A percentile compares a stretch with the other conserved stretches of the same genome.
These are phyloP conservation scores for Candida ponderosae DNA, from an alignment of 805 yeast genomes.

Conservation along the genomic window DNA sequence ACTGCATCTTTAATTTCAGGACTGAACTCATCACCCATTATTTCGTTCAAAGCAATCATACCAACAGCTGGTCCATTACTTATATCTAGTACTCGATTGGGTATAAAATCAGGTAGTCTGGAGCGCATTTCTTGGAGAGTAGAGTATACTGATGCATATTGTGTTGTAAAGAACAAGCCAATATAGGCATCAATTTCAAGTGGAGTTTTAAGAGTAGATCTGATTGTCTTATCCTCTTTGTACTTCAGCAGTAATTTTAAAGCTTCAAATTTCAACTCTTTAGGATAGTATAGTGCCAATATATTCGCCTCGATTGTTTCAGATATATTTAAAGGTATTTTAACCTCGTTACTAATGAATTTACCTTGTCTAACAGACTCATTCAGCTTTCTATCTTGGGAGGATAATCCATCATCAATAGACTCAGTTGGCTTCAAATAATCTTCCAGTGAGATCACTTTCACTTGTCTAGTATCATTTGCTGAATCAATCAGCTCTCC, in stretches of 20 bases:
- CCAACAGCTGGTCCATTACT: constrained; percentile 94
- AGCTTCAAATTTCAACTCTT: constrained; percentile 52
- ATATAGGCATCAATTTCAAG: constrained; percentile 72
- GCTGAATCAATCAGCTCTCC: background rate
- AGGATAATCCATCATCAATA: constrained; percentile 7
- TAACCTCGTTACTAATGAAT: constrained; percentile 38
- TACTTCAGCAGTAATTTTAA: constrained; percentile 47
- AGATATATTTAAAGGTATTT: constrained; percentile 50
- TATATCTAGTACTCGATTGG: constrained; percentile 63
- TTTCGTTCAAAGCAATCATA: constrained; percentile 76
- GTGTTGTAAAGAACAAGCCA: constrained; percentile 73
- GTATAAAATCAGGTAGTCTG: constrained; percentile 53
- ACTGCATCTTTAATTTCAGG: constrained; percentile 66
- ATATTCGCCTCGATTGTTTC: constrained; percentile 59
- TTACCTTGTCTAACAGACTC: constrained; percentile 51
- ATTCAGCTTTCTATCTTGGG: constrained; percentile 37
- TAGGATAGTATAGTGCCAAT: constrained; percentile 52
- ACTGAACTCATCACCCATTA: constrained; percentile 57
- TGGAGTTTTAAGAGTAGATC: constrained; percentile 31
- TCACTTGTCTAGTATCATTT: background rate
- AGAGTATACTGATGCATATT: constrained; percentile 63
- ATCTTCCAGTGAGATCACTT: background rate
- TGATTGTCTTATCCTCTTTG: constrained; percentile 45
- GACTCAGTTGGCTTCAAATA: background rate
- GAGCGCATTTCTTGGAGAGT: constrained; percentile 59